Evolutionary conservation across 345 rosid species (phyloP), one percentile per base, ranked within the genome.

Genomic region (Citrus reticulata): DNA sequence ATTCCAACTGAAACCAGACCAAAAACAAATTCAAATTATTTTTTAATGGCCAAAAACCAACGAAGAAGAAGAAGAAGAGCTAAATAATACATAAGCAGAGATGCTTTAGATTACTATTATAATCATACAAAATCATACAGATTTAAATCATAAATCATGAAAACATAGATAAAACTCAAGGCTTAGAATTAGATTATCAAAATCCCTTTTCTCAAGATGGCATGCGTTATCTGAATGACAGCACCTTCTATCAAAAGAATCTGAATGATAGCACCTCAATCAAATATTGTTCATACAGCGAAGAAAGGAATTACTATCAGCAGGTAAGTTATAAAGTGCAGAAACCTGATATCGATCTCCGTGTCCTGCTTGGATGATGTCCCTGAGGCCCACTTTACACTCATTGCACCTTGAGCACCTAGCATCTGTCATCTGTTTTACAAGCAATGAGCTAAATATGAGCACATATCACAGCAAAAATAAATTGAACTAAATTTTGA

Each of bases 321-420:
- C 24, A 51, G 65, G 9, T 10, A 30, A 72, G 35, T 72, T 7
- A n/a, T 3, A 69, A 59, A 10, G 59, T 27, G 58, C 60, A 68
- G 32, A 30, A 71, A 96, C 99, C 98, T 97, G 95, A 81, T 97
- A 97, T 74, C 98, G 94, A 83, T 90, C 98, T 61, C 95, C 96
- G 76, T 89, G 97, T 69, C 99, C 98, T 67, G 98, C 98, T 85
- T 94, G 98, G 85, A 97, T 97, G 71, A 97, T 93, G 84, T 97
- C 99, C 83, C 92, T 86, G 75, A 93, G 77, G 22, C 97, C 96
- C 1, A 94, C 99, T 81, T 90, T 88, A 22, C 77, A 68, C 82
- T 91, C 89, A 25, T 76, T 85, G 90, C 99, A 97, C 81, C 98
- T 90, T 54, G 90, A 81, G 83, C 99, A 97, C 34, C 84, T 87